Base-by-base conservation (phyloP, 148 eudicot genomes). In the Chenopodium berlandieri region DNA sequence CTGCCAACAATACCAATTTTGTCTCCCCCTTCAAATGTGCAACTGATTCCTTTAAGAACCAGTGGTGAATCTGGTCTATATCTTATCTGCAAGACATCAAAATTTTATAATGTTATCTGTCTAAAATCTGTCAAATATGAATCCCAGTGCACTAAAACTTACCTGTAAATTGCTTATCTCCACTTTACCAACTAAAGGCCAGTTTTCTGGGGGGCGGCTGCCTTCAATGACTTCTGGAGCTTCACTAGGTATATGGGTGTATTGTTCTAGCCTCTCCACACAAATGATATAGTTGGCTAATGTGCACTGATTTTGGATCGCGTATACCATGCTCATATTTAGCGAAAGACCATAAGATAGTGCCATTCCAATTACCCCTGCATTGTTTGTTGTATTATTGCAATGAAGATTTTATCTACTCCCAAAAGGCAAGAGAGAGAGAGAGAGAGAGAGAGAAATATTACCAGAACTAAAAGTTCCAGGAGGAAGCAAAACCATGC, bases 311-410 rank as follows among this genome's bases (percentile, higher is more conserved):
- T 90, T 83, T 86, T 95, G 92, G 66, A 95, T 93, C 22, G 98
- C 90, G 47, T 70, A 77, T 73, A 93, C 96, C 82, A 95, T 82
- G 23, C 91, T 82, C 87, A 88, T 86, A 83, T 93, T 95, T 50
- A 95, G 82, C 13, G 97, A 87, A 71, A 95, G 96, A 75, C 98
- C 98, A 82, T 95, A 95, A 63, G 98, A 95, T 69, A 95, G 76
- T 44, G 97, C 97, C 97, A 95, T 93, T 73, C 97, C 98, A 73
- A 95, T 91, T 80, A 93, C 90, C 76, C 98, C 98, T 95, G 93
- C 89, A 87, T 68, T 34, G 58, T 13, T 10, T 52, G 54, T 70
- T 69, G 12, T 52, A 32, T 19, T 32, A 78, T 27, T 46, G 11
- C 3, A 27, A 16, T 69, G 6, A 44, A 3, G 12, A 6, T 8